These are phyloP conservation scores for Xylogone sp. DNA, from an alignment of 2,329 filamentous ascomycete genomes.

Conservation along the genomic window DNA sequence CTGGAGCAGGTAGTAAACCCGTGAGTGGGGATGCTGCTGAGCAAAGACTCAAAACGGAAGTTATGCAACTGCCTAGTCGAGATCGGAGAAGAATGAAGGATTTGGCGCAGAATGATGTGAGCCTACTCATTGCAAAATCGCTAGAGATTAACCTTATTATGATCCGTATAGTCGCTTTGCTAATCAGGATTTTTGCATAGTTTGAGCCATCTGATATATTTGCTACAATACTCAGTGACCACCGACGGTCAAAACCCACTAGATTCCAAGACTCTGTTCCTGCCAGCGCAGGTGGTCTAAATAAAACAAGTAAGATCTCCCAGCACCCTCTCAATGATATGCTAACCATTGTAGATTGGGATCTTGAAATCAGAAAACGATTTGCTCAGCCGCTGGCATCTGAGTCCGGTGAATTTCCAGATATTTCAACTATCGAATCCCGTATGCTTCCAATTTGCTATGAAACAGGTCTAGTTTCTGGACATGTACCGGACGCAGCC, in stretches of 20 bases:
- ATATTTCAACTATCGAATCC: conserved; percentile 57
- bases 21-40: conserved; percentile 63
- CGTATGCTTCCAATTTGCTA: conserved; percentile 68
- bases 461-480: conserved; percentile 57
- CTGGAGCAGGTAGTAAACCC: conserved; percentile 55
- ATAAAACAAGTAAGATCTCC: conserved; percentile 59
- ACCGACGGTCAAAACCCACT: conserved; percentile 28
- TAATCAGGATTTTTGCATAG: conserved; percentile 12
- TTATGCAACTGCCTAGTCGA: conserved; percentile 66
- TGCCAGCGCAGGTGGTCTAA: conserved; percentile 67
- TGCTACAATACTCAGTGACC: conserved; percentile 26
- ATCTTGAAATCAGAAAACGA: conserved; percentile 64
- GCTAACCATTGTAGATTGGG: conserved; percentile 47
- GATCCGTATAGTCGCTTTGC: conserved; percentile 5
- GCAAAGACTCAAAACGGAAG: conserved; percentile 61
- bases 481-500: conserved; percentile 56
- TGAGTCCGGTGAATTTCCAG: conserved; percentile 68
- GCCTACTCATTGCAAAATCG: conserved; percentile 21
- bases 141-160: conserved; percentile 10
- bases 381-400: conserved; percentile 60
- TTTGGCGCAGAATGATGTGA: conserved; percentile 56
- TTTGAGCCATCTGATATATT: conserved; percentile 27
- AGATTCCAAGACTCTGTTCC: conserved; percentile 59
- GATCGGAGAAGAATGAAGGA: conserved; percentile 67
- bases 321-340: conserved; percentile 44